Evolutionary conservation across 305 asterid genomes (phyloP), one percentile per base, ranked within the genome.

Genomic region (Andrographis paniculata): DNA sequence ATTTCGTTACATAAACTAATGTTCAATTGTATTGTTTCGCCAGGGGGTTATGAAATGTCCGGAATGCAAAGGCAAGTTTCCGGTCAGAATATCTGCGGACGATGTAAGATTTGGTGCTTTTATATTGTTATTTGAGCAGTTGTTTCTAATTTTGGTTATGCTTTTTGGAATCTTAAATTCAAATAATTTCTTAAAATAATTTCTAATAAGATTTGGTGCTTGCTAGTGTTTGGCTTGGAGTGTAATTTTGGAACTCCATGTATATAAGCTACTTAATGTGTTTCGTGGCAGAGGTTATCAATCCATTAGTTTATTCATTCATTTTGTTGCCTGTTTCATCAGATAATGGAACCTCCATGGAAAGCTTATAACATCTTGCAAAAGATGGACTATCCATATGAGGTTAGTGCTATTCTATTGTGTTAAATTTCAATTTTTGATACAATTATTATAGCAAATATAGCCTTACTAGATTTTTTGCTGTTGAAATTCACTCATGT

Each of bases 321-420:
- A 13, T 52, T 17, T 50, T 53, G 19, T 39, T 41, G 44, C 24
- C 52, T 36, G 45, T 50, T 63, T 76, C 45, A 57, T 58, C 82
- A 91, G 99, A 83, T 91, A 63, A 83, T 91, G 94, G 96, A 86
- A 79, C 95, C 99, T 66, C 96, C 96, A 41, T 91, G 99, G 99
- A 91, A 76, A 75, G 87, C 94, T 36, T 68, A 66, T 60, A 79
- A 78, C 61, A 65, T 91, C 72, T 67, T 91, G 95, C 73, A 77
- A 48, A 83, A 91, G 78, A 91, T 91, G 94, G 87, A 83, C 57
- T 91, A 86, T 72, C 99, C 99, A 21, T 91, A 86, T 6, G 99
- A 91, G 99, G 99, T 73, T 52, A 64, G 87, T 62, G 55, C 57
- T 44, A 17, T 55, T 36, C 52, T 42, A 41, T 62, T 51, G 58